Evolutionary conservation across 768 basidiomycete genomes (phyloP), one percentile per base, ranked within the genome.

Genomic region (Coprinopsis marcescibilis): DNA sequence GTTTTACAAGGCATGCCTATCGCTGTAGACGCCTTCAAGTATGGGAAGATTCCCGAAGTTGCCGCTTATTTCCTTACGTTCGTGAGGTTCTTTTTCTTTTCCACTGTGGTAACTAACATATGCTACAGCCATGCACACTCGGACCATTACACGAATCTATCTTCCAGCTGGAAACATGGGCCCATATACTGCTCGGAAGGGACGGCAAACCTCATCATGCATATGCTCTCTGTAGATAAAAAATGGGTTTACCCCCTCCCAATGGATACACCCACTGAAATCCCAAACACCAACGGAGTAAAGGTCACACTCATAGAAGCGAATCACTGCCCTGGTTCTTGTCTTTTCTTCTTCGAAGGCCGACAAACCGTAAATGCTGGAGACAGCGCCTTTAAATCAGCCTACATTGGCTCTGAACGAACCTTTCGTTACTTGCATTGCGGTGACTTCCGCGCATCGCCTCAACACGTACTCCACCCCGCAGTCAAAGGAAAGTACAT

Each of bases 271-370:
- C 76, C 90, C 0, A 83, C 80, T 0, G 60, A 79, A 26, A 73
- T 96, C 46, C 90, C 95, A 1, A 66, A 88, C 54, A 90, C 91
- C 0, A 80, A 81, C 21, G 93, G 93, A 2, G 89, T 97, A 27
- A 71, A 67, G 29, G 94, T 97, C 3, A 97, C 92, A 1, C 78
- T 94, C 32, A 91, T 99, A n/a, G 90, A 96, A 57, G 96, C 95
- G 8, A 98, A 99, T 61, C 96, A 98, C 59, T 97, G 95, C 63
- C 96, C 96, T 4, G 96, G 96, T 3, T 96, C 93, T 2, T 90
- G 83, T 49, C 70, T 99, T 20, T 98, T 97, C 65, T 73, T 95
- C 26, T 98, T 93, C 56, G 91, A 97, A 65, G 95, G 96, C 4
- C 76, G 65, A 33, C 94, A 97, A 61, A 97, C 93, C 0, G 69